A percentile compares a stretch with the other conserved stretches of the same genome.
Conservation (phyloP, 345 rosid genomes). For the Linum tenue region DNA sequence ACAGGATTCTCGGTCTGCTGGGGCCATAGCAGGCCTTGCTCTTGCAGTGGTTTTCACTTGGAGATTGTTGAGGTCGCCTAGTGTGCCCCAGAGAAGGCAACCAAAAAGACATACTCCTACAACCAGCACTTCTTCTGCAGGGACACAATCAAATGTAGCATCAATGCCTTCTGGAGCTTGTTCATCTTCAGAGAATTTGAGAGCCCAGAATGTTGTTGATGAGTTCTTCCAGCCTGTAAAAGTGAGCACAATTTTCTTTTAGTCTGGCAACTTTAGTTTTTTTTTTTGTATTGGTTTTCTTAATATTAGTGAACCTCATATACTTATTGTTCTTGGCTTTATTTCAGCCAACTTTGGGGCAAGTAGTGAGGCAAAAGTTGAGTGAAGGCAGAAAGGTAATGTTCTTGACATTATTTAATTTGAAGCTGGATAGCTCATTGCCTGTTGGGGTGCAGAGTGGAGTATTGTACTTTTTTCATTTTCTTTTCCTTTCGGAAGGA, state of each 20-base stretch:
- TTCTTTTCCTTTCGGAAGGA: no score
- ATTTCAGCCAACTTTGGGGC: conserved; percentile 71
- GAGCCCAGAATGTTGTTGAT: conserved; percentile 60
- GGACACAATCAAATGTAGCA: conserved; percentile 21
- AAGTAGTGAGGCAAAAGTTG: conserved; percentile 74
- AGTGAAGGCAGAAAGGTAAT: conserved; percentile 88
- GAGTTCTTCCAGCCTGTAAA: conserved; percentile 76
- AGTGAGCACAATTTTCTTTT: conserved; percentile 24
- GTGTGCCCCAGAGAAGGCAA: conserved; percentile 55
- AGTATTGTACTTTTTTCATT: no score
- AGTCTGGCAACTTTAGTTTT: neutral
- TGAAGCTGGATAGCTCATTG: neutral
- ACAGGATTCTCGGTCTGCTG: conserved; percentile 83
- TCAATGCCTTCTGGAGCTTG: conserved; percentile 35
- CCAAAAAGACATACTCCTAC: conserved; percentile 58
- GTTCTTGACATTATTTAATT: no score
- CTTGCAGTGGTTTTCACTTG: conserved; percentile 79
- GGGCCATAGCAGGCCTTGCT: conserved; percentile 93
- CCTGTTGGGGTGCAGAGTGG: no score
- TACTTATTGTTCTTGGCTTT: neutral
- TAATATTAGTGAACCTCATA: neutral
- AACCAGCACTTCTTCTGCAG: conserved; percentile 34
- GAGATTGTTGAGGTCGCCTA: conserved; percentile 68
- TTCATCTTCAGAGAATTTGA: conserved; percentile 48
- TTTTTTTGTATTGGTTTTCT: neutral